Evolutionary conservation across 495 filamentous ascomycete genomes (phyloP), one percentile per base, ranked within the genome.

Genomic region (Tuber aestivum): DNA sequence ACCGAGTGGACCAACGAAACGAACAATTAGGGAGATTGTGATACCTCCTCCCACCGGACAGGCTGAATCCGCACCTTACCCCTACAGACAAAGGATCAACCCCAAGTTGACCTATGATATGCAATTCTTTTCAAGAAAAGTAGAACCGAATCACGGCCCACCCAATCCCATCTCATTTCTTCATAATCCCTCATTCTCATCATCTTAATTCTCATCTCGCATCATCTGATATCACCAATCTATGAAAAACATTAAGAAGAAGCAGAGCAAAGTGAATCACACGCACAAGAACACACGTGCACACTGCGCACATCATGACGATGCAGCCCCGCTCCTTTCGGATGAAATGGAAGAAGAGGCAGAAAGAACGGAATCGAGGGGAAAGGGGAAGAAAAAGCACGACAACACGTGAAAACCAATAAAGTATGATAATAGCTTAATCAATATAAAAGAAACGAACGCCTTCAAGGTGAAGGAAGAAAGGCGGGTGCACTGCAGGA

Each of bases 391-490:
- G 56, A 9, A 20, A 35, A 35, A 65, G 27, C 27, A 65, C 27
- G 18, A 27, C 27, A 65, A 32, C 56, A 65, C 27, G 32, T 20
- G 27, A 32, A 65, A 35, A 65, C 56, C 27, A 65, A 32, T 65
- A 65, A 65, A 35, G 56, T 65, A 65, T 32, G 56, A 7, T 65
- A 65, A 65, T 65, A 65, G 56, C 56, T 20, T 65, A 65, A 65
- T 35, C 56, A 35, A 35, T 35, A 65, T 65, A 65, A 65, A 65
- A 65, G 56, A 65, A 65, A 65, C 56, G 56, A 35, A 35, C 4
- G 56, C 56, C 56, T 65, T 65, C 27, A 35, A 6, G 56, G 35
- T 35, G 56, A 65, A 65, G 56, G 56, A 16, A 18, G 56, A 7
- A 35, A 35, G 56, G 56, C 27, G 14, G 56, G 27, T 14, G 56